Conservation (phyloP, 2,329 filamentous ascomycete species). For the Geosmithia putterillii region DNA sequence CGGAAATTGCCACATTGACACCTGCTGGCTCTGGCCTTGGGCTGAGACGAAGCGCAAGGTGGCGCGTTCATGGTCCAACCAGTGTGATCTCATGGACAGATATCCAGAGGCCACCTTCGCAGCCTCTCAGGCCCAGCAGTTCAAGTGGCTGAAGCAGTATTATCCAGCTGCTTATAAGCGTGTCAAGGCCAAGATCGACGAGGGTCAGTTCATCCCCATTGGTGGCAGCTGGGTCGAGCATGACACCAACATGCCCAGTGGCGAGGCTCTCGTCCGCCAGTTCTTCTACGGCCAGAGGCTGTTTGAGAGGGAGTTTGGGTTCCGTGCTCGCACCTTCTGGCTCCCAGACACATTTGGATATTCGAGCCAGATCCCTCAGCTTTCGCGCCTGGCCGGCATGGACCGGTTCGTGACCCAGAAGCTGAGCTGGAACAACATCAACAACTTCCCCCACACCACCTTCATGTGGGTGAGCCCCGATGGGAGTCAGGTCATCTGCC, state of each 20-base stretch:
- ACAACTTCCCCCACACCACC: slow-evolving; percentile 95
- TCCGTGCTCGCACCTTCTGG: slow-evolving; percentile 88
- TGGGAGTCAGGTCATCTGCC: slow-evolving; percentile 91
- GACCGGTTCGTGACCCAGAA: slow-evolving; percentile 95
- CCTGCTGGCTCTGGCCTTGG: slow-evolving; percentile 97
- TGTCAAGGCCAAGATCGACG: slow-evolving; percentile 81
- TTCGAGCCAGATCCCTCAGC: slow-evolving; percentile 83
- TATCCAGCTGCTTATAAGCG: slow-evolving; percentile 85
- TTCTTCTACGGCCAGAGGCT: slow-evolving; percentile 93
- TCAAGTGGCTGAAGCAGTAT: slow-evolving; percentile 86
- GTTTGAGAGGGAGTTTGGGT: slow-evolving; percentile 86
- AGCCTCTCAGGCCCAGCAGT: slow-evolving; percentile 91
- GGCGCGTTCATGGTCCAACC: slow-evolving; percentile 89
- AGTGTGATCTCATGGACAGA: slow-evolving; percentile 87
- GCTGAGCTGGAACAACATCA: slow-evolving; percentile 99
- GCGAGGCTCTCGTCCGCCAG: slow-evolving; percentile 85
- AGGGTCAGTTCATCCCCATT: slow-evolving; percentile 86
- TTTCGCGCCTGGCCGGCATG: slow-evolving; percentile 93
- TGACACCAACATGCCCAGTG: slow-evolving; percentile 93
- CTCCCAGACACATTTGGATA: slow-evolving; percentile 97
- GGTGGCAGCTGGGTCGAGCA: slow-evolving; percentile 99
- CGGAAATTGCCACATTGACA: slow-evolving; percentile 96
- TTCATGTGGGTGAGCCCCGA: slow-evolving; percentile 98
- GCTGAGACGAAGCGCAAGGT: slow-evolving; percentile 97
- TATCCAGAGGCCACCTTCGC: slow-evolving; percentile 91